A percentile compares a stretch with the other conserved stretches of the same genome.
These are phyloP conservation scores for Arthrobotrys pseudoclavata DNA, from an alignment of 2,329 filamentous ascomycete species.

Conservation along the genomic window DNA sequence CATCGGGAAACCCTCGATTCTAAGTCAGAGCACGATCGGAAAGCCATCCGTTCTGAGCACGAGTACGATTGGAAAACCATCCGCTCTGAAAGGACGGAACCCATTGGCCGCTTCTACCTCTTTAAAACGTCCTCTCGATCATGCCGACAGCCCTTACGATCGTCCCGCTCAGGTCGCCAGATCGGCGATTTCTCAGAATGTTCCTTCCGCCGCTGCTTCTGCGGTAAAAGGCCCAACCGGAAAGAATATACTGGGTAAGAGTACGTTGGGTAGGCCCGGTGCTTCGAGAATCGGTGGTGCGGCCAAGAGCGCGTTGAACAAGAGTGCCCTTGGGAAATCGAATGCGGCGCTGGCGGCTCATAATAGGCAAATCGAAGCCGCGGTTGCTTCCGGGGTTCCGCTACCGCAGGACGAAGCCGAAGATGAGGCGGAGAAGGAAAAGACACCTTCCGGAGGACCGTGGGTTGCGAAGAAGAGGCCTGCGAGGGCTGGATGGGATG, in stretches of 20 bases:
- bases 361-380: constrained; percentile 17
- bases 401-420: constrained; percentile 22
- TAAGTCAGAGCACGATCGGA: constrained; percentile 36
- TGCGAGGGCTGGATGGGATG: constrained; percentile 77
- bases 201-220: constrained; percentile 20
- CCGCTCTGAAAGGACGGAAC: constrained; percentile 28
- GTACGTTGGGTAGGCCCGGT: constrained; percentile 17
- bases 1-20: constrained; percentile 34
- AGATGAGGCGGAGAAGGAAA: constrained; percentile 35
- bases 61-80: constrained; percentile 37
- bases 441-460: neutral
- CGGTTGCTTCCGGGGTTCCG: constrained; percentile 10
- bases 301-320: constrained; percentile 7
- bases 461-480: constrained; percentile 64
- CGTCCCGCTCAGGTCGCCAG: constrained; percentile 53
- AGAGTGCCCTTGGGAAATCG: constrained; percentile 26
- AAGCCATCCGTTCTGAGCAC: constrained; percentile 37
- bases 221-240: neutral
- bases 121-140: constrained; percentile 42
- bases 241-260: constrained; percentile 24
- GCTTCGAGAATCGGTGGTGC: constrained; percentile 34
- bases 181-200: constrained; percentile 50
- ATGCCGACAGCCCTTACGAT: constrained; percentile 30
- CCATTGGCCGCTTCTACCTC: constrained; percentile 22
- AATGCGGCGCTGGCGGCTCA: constrained; percentile 34